phyloP scores from a whole-genome alignment of 1,139 yeast genomes.

The Blastobotrys indianensis region DNA sequence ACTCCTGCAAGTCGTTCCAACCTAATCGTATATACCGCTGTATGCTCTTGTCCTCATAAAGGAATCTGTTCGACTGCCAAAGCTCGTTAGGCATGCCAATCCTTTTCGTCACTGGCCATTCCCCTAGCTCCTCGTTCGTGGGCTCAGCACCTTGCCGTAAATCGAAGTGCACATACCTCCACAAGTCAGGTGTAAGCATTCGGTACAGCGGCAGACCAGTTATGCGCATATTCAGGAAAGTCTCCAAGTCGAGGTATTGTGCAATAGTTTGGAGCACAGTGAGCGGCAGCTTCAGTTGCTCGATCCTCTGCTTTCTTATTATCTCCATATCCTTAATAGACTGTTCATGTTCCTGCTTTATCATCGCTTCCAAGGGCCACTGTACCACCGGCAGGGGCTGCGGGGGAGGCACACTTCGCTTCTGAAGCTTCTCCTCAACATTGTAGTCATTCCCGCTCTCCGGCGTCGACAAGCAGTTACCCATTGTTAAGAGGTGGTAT shows the following conservation, averaged over 20 bases:
- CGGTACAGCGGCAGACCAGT: slow-evolving; percentile 1
- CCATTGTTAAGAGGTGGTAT: no score
- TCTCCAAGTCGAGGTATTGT: slow-evolving; percentile 3
- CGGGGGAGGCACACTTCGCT: no score
- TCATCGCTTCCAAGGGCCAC: no score
- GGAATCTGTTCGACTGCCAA: slow-evolving; percentile 3
- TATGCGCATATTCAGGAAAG: slow-evolving; percentile 5
- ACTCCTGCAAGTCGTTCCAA: slow-evolving; percentile 1
- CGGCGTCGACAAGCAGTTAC: no score
- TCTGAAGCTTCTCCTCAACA: no score
- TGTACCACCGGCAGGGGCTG: no score
- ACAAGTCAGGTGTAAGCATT: slow-evolving; percentile 5
- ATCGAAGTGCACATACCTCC: slow-evolving; percentile 11
- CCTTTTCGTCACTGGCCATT: slow-evolving; percentile 4
- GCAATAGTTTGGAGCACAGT: background rate
- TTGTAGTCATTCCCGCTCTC: no score
- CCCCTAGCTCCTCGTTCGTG: background rate
- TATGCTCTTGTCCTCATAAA: slow-evolving; percentile 4
- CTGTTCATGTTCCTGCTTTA: no score
- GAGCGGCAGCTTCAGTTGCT: background rate
- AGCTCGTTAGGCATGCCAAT: slow-evolving; percentile 5
- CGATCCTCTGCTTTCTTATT: background rate
- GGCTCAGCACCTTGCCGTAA: slow-evolving; percentile 2
- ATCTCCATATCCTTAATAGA: no score
- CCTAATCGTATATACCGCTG: slow-evolving; percentile 6